Percentiles rank a stretch among this genome's conserved stretches.
Evolutionary conservation across 208 protist genomes (phyloP).

Genomic region (Naegleria lovaniensis): DNA sequence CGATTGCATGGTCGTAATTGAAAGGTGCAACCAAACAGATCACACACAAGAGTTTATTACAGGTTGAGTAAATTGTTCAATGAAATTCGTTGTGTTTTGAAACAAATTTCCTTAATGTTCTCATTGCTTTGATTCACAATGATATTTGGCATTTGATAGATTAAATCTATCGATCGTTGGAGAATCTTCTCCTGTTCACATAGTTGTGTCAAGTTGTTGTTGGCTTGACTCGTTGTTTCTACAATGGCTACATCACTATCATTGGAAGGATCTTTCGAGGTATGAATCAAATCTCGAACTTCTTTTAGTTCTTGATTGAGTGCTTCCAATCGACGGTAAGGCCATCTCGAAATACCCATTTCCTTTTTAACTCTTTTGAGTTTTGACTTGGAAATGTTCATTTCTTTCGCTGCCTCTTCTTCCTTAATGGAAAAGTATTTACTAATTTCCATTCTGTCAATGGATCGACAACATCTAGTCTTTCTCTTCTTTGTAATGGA

Average conservation of each 20-base stretch:
- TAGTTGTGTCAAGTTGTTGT: background rate
- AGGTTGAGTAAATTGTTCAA: background rate
- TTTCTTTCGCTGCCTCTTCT: background rate
- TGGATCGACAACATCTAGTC: background rate
- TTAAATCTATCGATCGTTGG: background rate
- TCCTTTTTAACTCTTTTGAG: background rate
- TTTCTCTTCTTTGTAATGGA: background rate
- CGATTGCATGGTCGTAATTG: no score
- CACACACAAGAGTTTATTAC: no score
- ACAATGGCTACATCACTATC: background rate
- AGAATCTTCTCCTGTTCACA: background rate
- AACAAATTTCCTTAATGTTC: background rate
- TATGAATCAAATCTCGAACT: background rate
- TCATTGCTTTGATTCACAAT: background rate
- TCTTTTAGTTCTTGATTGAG: background rate
- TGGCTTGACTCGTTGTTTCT: background rate
- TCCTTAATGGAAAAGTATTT: constrained; percentile 7
- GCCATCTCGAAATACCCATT: background rate
- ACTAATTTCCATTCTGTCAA: background rate
- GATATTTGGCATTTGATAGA: background rate
- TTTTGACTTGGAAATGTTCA: background rate
- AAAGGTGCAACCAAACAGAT: no score
- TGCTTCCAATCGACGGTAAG: background rate
- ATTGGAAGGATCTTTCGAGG: background rate
- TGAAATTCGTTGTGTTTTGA: background rate